Conservation (phyloP, 176 grass and related monocot genomes). For the Zizania latifolia region DNA sequence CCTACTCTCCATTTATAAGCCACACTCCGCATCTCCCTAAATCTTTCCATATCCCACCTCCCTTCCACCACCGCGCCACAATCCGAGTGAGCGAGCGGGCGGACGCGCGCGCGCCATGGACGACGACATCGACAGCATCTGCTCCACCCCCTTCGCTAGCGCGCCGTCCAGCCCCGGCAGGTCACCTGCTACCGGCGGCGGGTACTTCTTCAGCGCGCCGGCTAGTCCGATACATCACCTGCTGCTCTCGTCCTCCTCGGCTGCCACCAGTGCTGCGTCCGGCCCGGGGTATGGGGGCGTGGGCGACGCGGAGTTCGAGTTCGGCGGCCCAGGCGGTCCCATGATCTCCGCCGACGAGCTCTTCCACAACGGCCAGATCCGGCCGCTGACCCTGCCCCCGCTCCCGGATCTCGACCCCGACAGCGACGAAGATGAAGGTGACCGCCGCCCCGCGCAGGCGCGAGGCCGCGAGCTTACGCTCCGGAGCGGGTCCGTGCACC, state of each 20-base stretch:
- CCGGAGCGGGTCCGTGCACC: conserved; percentile 63
- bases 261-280: not conserved
- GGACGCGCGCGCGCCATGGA: conserved; percentile 30
- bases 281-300: not conserved
- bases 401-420: conserved; percentile 54
- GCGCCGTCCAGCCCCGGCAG: conserved; percentile 65
- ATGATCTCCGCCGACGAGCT: conserved; percentile 97
- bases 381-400: conserved; percentile 68
- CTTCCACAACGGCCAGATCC: conserved; percentile 95
- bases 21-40: conserved; percentile 15
- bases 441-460: not conserved
- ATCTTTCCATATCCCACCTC: not conserved
- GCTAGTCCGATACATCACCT: conserved; percentile 96
- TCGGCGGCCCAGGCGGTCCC: conserved; percentile 43
- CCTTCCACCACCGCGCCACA: not conserved
- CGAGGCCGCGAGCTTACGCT: conserved; percentile 54
- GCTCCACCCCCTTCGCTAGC: conserved; percentile 72
- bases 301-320: conserved; percentile 69
- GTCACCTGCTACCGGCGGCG: conserved; percentile 25
- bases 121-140: conserved; percentile 65
- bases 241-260: conserved; percentile 41
- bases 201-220: conserved; percentile 93
- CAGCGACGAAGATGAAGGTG: conserved; percentile 34
- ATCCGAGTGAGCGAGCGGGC: not conserved
- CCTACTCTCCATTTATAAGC: conserved; percentile 52